Evolutionary conservation across 139 green algal genomes (phyloP).

Genomic region (Tetraselmis chui): DNA sequence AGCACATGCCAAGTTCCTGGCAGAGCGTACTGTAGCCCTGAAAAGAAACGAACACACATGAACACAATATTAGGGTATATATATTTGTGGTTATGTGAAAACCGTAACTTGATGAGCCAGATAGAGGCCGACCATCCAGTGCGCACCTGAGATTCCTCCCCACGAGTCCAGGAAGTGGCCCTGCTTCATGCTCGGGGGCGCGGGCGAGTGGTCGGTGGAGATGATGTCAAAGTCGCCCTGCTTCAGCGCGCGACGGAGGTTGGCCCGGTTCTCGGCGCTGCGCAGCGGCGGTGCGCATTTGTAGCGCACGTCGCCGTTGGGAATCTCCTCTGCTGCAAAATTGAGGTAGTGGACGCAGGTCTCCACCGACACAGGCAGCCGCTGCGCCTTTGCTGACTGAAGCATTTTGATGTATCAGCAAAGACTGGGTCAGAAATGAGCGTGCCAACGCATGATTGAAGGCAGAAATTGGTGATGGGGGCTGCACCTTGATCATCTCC

Average conservation of each 20-base stretch:
- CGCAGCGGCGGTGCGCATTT: conserved; percentile 87
- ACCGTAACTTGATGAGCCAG: too few species aligned
- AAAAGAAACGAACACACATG: too few species aligned
- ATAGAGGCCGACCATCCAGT: neutral
- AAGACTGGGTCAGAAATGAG: too few species aligned
- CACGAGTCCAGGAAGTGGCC: conserved; percentile 87
- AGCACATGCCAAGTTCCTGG: too few species aligned
- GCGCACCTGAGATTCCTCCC: conserved; percentile 80
- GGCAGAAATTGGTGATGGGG: neutral
- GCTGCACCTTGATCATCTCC: conserved; percentile 35
- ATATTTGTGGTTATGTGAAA: too few species aligned
- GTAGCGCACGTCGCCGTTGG: conserved; percentile 59
- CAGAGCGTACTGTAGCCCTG: too few species aligned
- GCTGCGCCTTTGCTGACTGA: conserved; percentile 11
- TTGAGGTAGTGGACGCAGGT: conserved; percentile 89
- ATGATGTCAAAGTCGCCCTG: conserved; percentile 58
- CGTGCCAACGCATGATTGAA: too few species aligned
- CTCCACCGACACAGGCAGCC: conserved; percentile 75
- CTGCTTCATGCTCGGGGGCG: conserved; percentile 62
- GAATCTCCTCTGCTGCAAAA: conserved; percentile 71
- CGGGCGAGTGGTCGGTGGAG: conserved; percentile 86
- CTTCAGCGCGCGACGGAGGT: conserved; percentile 45
- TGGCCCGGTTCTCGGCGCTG: conserved; percentile 44
- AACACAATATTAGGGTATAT: too few species aligned
- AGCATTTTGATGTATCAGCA: too few species aligned